Conservation (phyloP, 345 rosid species). For the Conringia planisiliqua region DNA sequence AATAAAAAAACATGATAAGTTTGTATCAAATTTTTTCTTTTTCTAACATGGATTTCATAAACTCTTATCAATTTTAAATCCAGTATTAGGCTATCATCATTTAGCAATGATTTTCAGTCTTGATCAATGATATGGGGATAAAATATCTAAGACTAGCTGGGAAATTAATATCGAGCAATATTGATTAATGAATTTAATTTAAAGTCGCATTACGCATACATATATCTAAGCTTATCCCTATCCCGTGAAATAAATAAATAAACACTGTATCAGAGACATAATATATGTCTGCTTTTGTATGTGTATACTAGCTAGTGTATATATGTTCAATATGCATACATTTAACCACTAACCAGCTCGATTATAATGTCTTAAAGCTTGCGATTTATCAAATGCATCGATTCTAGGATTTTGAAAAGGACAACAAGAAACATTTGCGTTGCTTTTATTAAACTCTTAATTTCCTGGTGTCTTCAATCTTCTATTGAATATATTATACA, state of each 20-base stretch:
- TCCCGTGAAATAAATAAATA: slow-evolving; percentile 34
- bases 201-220: slow-evolving; percentile 7
- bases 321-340: slow-evolving; percentile 1
- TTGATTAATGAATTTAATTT: not conserved
- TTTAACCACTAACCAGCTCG: slow-evolving; percentile 30
- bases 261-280: slow-evolving; percentile 25
- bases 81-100: not conserved
- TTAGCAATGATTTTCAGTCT: not conserved
- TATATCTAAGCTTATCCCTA: slow-evolving; percentile 47
- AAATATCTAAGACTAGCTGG: slow-evolving; percentile 1
- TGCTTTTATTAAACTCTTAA: slow-evolving; percentile 37
- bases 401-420: slow-evolving; percentile 63
- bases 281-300: not conserved
- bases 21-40: too few species aligned
- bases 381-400: slow-evolving; percentile 45
- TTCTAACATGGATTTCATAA: too few species aligned
- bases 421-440: slow-evolving; percentile 67
- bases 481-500: slow-evolving; percentile 31
- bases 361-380: slow-evolving; percentile 44
- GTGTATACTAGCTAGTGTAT: not conserved
- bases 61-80: not conserved
- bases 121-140: not conserved
- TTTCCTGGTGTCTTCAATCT: slow-evolving; percentile 32
- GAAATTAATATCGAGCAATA: not conserved
- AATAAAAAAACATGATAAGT: not conserved